Evolutionary conservation across 257 asterid genomes (phyloP), one percentile per base, ranked within the genome.

Genomic region (Przewalskia tangutica): DNA sequence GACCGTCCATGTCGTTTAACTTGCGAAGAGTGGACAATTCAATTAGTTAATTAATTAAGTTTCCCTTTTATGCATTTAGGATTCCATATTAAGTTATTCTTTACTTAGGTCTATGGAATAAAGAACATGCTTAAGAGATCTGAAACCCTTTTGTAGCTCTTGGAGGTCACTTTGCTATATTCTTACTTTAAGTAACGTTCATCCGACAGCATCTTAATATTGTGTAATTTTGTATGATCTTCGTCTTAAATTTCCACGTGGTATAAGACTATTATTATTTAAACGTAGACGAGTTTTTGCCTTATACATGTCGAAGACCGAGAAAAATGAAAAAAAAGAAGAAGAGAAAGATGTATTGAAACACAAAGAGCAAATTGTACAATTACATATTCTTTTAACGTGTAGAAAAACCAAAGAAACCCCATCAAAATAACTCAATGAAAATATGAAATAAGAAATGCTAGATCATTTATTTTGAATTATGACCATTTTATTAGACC

Each of bases 101-200:
- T 75, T 27, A 14, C 62, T 75, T 75, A 27, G 80, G 63, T 50
- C 80, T 75, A 75, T 50, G 62, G 59, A 13, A 75, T 7, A 75
- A 75, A 75, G 60, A 75, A 75, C 63, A 75, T 75, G 80, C 62
- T 50, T 75, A 75, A 50, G 80, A 75, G 80, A 75, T 75, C 80
- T 50, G 80, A 75, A 75, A 50, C 60, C 77, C 55, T 68, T 68
- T 68, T 42, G 54, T 42, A 42, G 5, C 77, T 42, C 77, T 68
- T 68, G 34, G 55, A 68, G 77, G 14, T 27, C 62, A 75, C 80
- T 75, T 75, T 75, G 62, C 80, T 75, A 75, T 75, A 50, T 50
- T 75, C 62, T 7, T 27, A 75, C 80, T 75, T 50, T 75, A 75
- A 13, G 38, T 12, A 23, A 20, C 9, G 20, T 71, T 20, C 20